Conservation (phyloP, 202 grass and related monocot genomes). For the Panicum virgatum region DNA sequence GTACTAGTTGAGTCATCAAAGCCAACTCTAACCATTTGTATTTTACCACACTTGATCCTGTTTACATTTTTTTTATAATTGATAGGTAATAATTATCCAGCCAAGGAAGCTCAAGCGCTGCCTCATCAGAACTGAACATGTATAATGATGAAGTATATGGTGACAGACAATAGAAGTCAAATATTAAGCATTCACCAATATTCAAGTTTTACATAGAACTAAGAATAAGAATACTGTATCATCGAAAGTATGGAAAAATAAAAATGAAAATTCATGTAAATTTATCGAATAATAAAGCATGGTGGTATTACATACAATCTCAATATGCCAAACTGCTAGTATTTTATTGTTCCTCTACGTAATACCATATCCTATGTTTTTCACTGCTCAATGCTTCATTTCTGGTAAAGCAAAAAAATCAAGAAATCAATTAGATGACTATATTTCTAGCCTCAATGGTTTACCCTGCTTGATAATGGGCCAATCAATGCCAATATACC, state of each 20-base stretch:
- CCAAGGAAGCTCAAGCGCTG: neutral
- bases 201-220: conserved; percentile 10
- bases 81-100: neutral
- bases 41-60: neutral
- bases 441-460: neutral
- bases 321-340: neutral
- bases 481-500: neutral
- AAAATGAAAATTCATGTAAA: conserved; percentile 1
- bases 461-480: neutral
- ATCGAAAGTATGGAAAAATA: neutral
- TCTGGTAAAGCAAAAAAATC: conserved; percentile 13
- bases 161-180: neutral
- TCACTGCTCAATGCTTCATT: neutral
- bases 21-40: neutral
- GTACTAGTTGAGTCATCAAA: neutral
- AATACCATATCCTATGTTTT: neutral
- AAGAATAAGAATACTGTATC: neutral
- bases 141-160: neutral
- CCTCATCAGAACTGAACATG: conserved; percentile 1
- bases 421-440: neutral
- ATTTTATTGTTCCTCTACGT: neutral
- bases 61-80: neutral
- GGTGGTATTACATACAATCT: neutral
- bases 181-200: neutral
- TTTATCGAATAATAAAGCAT: neutral